A percentile compares a stretch with the other conserved stretches of the same genome.
phyloP scores from a whole-genome alignment of 2,329 filamentous ascomycete species.

The Fusarium sp. region DNA sequence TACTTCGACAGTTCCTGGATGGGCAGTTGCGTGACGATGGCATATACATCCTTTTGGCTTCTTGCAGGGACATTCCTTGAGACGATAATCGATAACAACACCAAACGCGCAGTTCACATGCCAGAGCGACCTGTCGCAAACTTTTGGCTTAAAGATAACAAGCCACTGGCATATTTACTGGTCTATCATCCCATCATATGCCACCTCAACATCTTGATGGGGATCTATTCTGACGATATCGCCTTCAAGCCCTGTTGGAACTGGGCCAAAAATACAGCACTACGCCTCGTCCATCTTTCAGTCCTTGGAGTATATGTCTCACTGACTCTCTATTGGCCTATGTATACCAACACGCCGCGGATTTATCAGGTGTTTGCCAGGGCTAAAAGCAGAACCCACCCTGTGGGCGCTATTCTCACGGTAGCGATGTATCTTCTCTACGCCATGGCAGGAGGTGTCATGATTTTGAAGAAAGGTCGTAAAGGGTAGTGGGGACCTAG shows the following conservation, averaged over 20 bases:
- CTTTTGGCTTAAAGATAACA: not conserved
- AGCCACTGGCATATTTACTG: not conserved
- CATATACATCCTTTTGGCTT: not conserved
- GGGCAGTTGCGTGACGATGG: not conserved
- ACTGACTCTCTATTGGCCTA: not conserved
- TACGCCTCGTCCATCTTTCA: not conserved
- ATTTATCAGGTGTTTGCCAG: not conserved
- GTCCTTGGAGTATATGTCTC: not conserved
- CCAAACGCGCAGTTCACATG: not conserved
- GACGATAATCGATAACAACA: not conserved
- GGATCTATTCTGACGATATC: not conserved
- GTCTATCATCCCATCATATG: not conserved
- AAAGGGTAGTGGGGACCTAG: too few species aligned
- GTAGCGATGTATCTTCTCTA: not conserved
- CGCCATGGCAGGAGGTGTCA: not conserved
- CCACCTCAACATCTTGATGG: not conserved
- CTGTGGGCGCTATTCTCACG: not conserved
- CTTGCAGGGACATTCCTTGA: not conserved
- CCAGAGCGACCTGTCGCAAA: not conserved
- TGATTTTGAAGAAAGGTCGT: fast-evolving
- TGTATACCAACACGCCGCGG: not conserved
- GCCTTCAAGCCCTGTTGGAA: not conserved
- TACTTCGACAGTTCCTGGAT: not conserved
- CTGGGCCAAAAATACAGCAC: not conserved
- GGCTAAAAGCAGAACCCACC: not conserved